Conservation (phyloP, 1,284 basidiomycete species). For the Prillingera fragicola region DNA sequence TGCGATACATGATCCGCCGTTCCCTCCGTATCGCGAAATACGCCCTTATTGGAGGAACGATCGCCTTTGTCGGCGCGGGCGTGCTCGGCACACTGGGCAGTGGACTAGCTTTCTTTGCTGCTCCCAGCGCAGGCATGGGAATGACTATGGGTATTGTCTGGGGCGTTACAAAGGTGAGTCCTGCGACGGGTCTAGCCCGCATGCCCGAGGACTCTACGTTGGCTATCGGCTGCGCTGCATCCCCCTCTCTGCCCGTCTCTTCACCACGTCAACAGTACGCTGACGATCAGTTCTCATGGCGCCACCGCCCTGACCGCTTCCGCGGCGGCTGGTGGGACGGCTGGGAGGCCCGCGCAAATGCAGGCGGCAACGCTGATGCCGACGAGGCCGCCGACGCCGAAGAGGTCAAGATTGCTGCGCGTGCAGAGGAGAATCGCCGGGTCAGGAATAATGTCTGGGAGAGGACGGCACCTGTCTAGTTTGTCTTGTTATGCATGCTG, state of each 20-base stretch:
- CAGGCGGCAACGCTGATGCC: constrained; percentile 30
- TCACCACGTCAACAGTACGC: neutral
- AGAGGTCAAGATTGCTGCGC: constrained; percentile 10
- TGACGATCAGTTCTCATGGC: constrained; percentile 37
- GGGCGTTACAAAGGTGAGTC: constrained; percentile 38
- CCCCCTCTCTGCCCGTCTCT: neutral
- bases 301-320: constrained; percentile 37
- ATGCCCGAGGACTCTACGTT: neutral
- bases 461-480: too few species aligned
- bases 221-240: neutral
- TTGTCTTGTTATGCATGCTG: too few species aligned
- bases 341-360: constrained; percentile 29
- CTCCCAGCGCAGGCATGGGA: constrained; percentile 37
- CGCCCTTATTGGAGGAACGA: constrained; percentile 37
- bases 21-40: constrained; percentile 47
- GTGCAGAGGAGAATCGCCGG: constrained; percentile 19
- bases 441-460: constrained; percentile 30
- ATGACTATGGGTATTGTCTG: constrained; percentile 41
- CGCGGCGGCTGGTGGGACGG: constrained; percentile 30
- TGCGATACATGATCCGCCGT: constrained; percentile 44
- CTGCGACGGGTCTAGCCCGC: neutral
- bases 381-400: constrained; percentile 38
- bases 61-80: constrained; percentile 39
- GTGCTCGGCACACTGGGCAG: constrained; percentile 40
- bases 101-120: constrained; percentile 44